These are phyloP conservation scores for Pyrenopolyporus hunteri DNA, from an alignment of 495 filamentous ascomycete genomes.

Conservation along the genomic window DNA sequence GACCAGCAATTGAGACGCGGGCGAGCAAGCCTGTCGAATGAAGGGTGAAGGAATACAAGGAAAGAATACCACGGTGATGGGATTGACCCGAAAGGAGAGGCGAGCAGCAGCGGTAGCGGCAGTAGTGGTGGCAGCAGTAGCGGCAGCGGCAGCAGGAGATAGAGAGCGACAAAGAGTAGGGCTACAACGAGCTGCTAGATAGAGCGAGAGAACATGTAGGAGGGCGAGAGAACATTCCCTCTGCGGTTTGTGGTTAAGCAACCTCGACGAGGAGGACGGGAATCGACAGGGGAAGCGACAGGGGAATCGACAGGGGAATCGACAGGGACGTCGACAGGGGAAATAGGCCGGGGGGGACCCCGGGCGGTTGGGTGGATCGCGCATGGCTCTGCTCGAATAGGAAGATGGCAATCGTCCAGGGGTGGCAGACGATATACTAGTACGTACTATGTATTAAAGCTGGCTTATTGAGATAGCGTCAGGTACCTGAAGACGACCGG, in stretches of 20 bases:
- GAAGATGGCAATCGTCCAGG: slow-evolving; percentile 27
- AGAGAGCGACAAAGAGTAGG: slow-evolving; percentile 10
- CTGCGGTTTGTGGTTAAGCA: slow-evolving; percentile 13
- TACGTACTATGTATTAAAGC: too few species aligned
- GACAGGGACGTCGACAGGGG: too few species aligned
- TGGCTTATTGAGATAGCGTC: slow-evolving; percentile 28
- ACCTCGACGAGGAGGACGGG: slow-evolving; percentile 21
- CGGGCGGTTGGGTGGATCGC: slow-evolving; percentile 24
- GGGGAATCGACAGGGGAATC: too few species aligned
- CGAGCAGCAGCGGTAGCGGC: slow-evolving; percentile 23
- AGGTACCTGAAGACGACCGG: slow-evolving; percentile 29
- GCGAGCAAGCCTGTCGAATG: slow-evolving; percentile 21
- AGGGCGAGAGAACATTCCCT: slow-evolving; percentile 13
- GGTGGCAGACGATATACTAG: slow-evolving; percentile 17
- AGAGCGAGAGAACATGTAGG: slow-evolving; percentile 24
- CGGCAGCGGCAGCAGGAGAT: neutral
- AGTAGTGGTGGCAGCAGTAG: neutral
- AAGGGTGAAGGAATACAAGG: slow-evolving; percentile 29
- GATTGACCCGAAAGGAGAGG: slow-evolving; percentile 31
- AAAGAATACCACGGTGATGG: slow-evolving; percentile 23
- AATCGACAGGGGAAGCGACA: too few species aligned
- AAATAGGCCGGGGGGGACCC: slow-evolving; percentile 20
- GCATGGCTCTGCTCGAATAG: slow-evolving; percentile 24
- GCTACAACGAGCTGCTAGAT: slow-evolving; percentile 7
- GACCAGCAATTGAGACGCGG: slow-evolving; percentile 20